Conservation (phyloP, 805 yeast species). For the Yamadazyma philogaea region DNA sequence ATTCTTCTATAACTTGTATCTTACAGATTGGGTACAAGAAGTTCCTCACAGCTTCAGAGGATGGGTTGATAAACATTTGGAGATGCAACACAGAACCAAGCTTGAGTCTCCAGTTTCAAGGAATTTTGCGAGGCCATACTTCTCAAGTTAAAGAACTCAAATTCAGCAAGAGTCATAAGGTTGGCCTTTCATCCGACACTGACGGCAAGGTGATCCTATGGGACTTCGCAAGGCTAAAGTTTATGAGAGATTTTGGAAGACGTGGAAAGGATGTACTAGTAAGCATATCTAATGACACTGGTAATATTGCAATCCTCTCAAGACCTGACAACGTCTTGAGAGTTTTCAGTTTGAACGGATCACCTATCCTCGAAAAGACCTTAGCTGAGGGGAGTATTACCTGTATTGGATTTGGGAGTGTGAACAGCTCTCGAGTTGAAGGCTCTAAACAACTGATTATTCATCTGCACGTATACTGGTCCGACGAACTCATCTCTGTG, state of each 20-base stretch:
- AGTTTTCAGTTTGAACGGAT: conserved; percentile 56
- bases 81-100: conserved; percentile 32
- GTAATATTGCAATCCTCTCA: conserved; percentile 42
- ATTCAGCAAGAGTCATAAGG: conserved; percentile 51
- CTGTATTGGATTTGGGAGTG: conserved; percentile 27
- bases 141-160: conserved; percentile 44
- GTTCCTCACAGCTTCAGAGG: conserved; percentile 50
- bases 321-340: conserved; percentile 21
- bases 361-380: conserved; percentile 25
- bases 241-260: conserved; percentile 39
- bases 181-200: conserved; percentile 52
- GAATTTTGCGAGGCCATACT: conserved; percentile 58
- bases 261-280: conserved; percentile 23
- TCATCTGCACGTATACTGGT: conserved; percentile 36
- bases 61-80: conserved; percentile 64
- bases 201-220: conserved; percentile 58
- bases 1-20: conserved; percentile 35
- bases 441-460: conserved; percentile 17
- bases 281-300: conserved; percentile 54
- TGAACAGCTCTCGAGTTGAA: conserved; percentile 27
- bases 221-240: conserved; percentile 56
- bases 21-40: conserved; percentile 40
- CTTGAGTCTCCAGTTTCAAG: conserved; percentile 37
- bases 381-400: conserved; percentile 18
- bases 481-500: conserved; percentile 26